A percentile compares a stretch with the other conserved stretches of the same genome.
Conservation (phyloP, 257 asterid species). For the Handroanthus guayacan region DNA sequence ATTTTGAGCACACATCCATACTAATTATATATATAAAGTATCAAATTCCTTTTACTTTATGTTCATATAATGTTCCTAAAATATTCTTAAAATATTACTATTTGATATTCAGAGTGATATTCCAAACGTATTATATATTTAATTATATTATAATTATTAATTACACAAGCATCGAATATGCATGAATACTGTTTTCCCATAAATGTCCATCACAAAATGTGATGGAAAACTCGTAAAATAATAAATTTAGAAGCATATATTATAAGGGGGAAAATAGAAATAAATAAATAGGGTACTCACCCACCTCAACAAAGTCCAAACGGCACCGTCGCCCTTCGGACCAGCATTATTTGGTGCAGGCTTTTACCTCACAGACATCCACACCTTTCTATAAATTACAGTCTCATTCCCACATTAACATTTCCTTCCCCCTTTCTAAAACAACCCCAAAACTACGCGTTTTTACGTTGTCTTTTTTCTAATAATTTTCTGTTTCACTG, state of each 20-base stretch:
- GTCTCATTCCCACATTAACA: conserved; percentile 26
- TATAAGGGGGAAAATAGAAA: not conserved
- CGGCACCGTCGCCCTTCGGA: conserved; percentile 51
- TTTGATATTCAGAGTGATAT: too few species aligned
- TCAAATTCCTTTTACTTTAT: too few species aligned
- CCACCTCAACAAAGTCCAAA: conserved; percentile 26
- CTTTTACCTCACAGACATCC: conserved; percentile 41
- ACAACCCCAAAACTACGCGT: conserved; percentile 21
- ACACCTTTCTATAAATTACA: conserved; percentile 34
- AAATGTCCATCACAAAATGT: too few species aligned
- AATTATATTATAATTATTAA: too few species aligned
- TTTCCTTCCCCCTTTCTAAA: conserved; percentile 24
- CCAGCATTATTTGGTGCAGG: conserved; percentile 62
- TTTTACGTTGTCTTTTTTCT: not conserved
- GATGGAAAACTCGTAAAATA: not conserved
- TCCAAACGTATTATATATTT: too few species aligned
- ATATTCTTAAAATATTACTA: too few species aligned
- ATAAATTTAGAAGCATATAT: not conserved
- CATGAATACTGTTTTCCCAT: too few species aligned
- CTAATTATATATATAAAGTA: too few species aligned
- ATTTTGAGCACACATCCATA: too few species aligned
- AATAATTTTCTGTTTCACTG: conserved; percentile 5
- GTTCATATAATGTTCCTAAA: too few species aligned
- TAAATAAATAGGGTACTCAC: not conserved
- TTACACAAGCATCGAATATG: too few species aligned